Evolutionary conservation across 2,329 filamentous ascomycete species (phyloP).

Genomic region (Pseudogymnoascus verrucosus): DNA sequence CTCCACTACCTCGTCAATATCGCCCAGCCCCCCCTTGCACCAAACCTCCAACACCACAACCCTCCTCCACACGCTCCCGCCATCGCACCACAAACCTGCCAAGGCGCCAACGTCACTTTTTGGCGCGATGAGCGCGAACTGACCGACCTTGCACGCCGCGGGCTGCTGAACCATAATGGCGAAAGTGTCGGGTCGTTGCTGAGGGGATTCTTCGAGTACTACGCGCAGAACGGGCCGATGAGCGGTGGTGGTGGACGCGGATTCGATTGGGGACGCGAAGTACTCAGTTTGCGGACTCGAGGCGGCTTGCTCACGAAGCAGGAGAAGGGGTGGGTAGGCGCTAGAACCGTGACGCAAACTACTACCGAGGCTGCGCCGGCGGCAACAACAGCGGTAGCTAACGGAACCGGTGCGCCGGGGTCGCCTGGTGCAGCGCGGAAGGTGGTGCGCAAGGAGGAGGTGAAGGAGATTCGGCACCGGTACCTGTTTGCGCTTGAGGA

Average conservation of each 20-base stretch:
- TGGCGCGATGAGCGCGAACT: conserved; percentile 71
- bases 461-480: conserved; percentile 65
- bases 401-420: neutral
- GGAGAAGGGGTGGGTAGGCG: conserved; percentile 79
- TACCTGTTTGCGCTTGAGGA: conserved; percentile 89
- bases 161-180: conserved; percentile 57
- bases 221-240: conserved; percentile 53
- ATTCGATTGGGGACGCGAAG: conserved; percentile 75
- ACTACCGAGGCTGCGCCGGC: conserved; percentile 25
- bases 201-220: conserved; percentile 84
- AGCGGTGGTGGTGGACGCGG: conserved; percentile 39
- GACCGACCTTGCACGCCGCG: conserved; percentile 45
- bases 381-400: conserved; percentile 15
- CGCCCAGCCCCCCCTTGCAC: conserved; percentile 70
- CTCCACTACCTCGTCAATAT: conserved; percentile 85
- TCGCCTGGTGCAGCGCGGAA: conserved; percentile 12
- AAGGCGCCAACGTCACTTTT: conserved; percentile 66
- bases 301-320: conserved; percentile 67
- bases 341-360: conserved; percentile 58
- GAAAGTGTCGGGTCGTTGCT: conserved; percentile 66
- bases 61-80: conserved; percentile 36
- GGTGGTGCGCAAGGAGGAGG: conserved; percentile 25
- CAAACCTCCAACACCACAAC: conserved; percentile 63
- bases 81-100: conserved; percentile 37
- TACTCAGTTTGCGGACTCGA: conserved; percentile 65